Evolutionary conservation across 345 rosid genomes (phyloP).

Genomic region (Citrus cavaleriei): DNA sequence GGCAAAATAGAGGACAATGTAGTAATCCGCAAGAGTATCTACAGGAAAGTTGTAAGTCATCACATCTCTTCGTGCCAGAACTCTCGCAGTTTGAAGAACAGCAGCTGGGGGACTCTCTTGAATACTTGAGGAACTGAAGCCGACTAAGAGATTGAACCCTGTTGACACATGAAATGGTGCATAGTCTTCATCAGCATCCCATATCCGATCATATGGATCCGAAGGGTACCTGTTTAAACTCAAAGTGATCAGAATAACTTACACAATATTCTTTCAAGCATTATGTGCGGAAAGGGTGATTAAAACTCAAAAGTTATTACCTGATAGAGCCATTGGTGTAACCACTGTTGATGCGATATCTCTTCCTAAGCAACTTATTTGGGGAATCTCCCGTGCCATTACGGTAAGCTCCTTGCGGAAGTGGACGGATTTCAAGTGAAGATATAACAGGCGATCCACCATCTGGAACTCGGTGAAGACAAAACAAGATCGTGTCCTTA

Average conservation of each 20-base stretch:
- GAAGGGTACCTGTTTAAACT: slow-evolving; percentile 58
- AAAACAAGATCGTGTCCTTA: slow-evolving; percentile 49
- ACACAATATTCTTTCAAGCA: neutral
- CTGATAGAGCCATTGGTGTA: slow-evolving; percentile 53
- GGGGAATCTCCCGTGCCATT: slow-evolving; percentile 38
- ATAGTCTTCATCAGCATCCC: slow-evolving; percentile 75
- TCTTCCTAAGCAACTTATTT: slow-evolving; percentile 47
- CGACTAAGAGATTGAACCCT: slow-evolving; percentile 29
- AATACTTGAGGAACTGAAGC: slow-evolving; percentile 34
- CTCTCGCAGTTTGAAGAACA: slow-evolving; percentile 75
- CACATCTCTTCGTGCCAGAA: slow-evolving; percentile 49
- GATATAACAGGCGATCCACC: slow-evolving; percentile 76
- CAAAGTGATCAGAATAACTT: neutral
- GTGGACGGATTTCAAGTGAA: slow-evolving; percentile 71
- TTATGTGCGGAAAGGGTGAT: neutral
- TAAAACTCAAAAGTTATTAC: slow-evolving; percentile 25
- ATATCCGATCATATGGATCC: slow-evolving; percentile 81
- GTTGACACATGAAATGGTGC: slow-evolving; percentile 54
- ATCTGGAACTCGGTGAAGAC: slow-evolving; percentile 44
- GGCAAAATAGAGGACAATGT: slow-evolving; percentile 69
- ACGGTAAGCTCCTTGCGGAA: slow-evolving; percentile 69
- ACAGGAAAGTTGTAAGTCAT: slow-evolving; percentile 58
- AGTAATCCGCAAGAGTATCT: slow-evolving; percentile 48
- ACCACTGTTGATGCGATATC: slow-evolving; percentile 67
- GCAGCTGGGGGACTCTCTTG: slow-evolving; percentile 59